Percentiles rank a stretch among this genome's conserved stretches.
These are phyloP conservation scores for Trichosporon sp. DNA, from an alignment of 1,284 basidiomycete genomes.

Conservation along the genomic window DNA sequence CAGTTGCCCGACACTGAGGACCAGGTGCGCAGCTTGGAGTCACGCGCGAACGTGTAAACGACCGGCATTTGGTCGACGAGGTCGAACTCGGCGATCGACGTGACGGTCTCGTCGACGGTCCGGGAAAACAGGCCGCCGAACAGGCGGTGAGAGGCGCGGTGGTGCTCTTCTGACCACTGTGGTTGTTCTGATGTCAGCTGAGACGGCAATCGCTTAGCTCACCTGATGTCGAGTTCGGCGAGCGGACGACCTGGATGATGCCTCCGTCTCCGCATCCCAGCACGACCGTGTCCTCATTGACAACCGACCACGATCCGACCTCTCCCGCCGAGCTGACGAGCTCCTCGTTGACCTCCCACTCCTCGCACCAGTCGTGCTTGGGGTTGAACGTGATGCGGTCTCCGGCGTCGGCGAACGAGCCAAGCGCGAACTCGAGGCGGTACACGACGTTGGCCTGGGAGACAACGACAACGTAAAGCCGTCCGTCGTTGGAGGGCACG, in stretches of 20 bases:
- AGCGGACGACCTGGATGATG: constrained; percentile 62
- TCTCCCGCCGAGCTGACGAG: constrained; percentile 27
- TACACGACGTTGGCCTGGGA: constrained; percentile 70
- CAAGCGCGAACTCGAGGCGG: constrained; percentile 61
- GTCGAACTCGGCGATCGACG: constrained; percentile 33
- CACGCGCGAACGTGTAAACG: constrained; percentile 80
- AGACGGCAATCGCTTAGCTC: neutral
- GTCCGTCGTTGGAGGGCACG: constrained; percentile 58
- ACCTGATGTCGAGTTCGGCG: constrained; percentile 28
- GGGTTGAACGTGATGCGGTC: constrained; percentile 31
- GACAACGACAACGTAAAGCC: constrained; percentile 67
- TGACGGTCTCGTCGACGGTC: constrained; percentile 32
- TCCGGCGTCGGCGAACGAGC: constrained; percentile 20
- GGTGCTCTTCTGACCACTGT: constrained; percentile 35
- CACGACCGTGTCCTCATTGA: constrained; percentile 64
- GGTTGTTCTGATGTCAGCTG: constrained; percentile 22
- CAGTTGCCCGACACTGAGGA: constrained; percentile 38
- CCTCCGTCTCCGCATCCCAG: constrained; percentile 65
- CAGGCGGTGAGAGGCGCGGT: constrained; percentile 34
- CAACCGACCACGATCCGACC: constrained; percentile 59
- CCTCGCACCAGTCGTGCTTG: constrained; percentile 39
- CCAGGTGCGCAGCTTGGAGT: constrained; percentile 79
- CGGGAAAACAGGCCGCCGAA: constrained; percentile 41
- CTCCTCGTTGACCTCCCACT: constrained; percentile 38
- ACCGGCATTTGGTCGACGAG: constrained; percentile 57